Base-by-base conservation (phyloP, 2,329 filamentous ascomycete species). In the Colletotrichum orchidophilum region DNA sequence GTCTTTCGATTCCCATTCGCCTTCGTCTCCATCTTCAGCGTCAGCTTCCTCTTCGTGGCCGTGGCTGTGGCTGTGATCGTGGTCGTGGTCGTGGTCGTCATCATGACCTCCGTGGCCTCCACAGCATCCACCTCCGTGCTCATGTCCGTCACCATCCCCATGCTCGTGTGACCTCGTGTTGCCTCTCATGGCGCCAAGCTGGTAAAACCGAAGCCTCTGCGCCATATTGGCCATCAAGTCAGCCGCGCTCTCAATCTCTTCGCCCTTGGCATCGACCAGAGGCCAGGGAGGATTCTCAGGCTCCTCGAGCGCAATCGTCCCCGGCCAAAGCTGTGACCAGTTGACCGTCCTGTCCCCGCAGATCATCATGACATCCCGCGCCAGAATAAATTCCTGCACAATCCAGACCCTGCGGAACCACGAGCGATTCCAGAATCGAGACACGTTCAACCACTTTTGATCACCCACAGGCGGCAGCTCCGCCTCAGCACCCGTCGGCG, bases 321-420 rank as follows among this genome's bases (percentile, higher is more conserved):
- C 70, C 5, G 70, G 70, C 70, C 70, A 72, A 24, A 72, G 46
- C 59, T 57, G 46, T 12, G 60, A 42, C 70, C 70, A 72, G 53
- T 27, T 61, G 13, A 18, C 66, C 12, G 33, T 52, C 53, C 66
- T 65, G n/a, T 75, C 76, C 4, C 75, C 63, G 50, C 77, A 78
- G 55, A 78, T 74, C 63, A 77, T 67, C 11, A 78, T 21, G 6
- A 70, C 60, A 24, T 73, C 65, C 26, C 66, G 55, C 2, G 75
- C 72, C 1, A 79, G 69, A 15, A 78, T 62, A 3, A 76, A 76
- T 52, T 79, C 77, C 55, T 78, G 77, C 6, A 78, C 74, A 33
- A 78, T 75, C 76, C 77, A 78, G 6, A 75, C 76, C 7, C 77
- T 70, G 31, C 74, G 73, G 64, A 78, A 78, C 77, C 77, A 78